Base-by-base conservation (phyloP, 495 filamentous ascomycete species). In the Cercophora scortea region DNA sequence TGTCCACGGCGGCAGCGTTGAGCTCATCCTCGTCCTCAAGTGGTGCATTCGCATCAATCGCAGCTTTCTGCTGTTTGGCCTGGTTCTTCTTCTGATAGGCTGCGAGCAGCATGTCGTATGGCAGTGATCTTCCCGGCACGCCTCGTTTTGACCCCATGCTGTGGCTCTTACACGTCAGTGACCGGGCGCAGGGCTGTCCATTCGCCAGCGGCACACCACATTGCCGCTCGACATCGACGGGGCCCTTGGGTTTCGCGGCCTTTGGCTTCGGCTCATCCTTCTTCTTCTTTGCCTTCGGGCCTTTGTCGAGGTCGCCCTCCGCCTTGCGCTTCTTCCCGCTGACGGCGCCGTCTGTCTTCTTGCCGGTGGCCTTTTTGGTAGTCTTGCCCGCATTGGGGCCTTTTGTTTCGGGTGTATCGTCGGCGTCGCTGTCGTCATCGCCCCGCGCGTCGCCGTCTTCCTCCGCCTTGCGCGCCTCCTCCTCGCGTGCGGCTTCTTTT, bases 61-160 rank as follows among this genome's bases (percentile, higher is more conserved):
- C 88, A 40, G 89, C 90, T 71, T 95, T 94, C 65, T 96, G 92
- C 72, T 93, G 88, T 60, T 94, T 92, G 11, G 93, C 93, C 70
- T 97, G 93, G 65, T 97, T 98, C 76, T 95, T 96, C 78, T 96
- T 96, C 73, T 98, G 93, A 67, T 98, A 97, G 15, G 89, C 87
- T 32, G 88, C 82, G 18, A 98, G 79, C 25, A 98, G 73, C 81
- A 93, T 90, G 67, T 97, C 92, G 64, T 98, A 98, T 1, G 94
- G 94, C 47, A 96, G 73, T 36, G 88, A 92, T 33, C 93, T 77
- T 6, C 93, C 93, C 12, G 90, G 86, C 4, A 98, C 93, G 0
- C 84, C 82, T 57, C 93, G 80, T 71, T 98, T 98, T 7, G 93
- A 86, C 10, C 93, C 91, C 94, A 98, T 97, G 34, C 83, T 86